A percentile compares a stretch with the other conserved stretches of the same genome.
These are phyloP conservation scores for Garcia nutans DNA, from an alignment of 345 rosid genomes.

Conservation along the genomic window DNA sequence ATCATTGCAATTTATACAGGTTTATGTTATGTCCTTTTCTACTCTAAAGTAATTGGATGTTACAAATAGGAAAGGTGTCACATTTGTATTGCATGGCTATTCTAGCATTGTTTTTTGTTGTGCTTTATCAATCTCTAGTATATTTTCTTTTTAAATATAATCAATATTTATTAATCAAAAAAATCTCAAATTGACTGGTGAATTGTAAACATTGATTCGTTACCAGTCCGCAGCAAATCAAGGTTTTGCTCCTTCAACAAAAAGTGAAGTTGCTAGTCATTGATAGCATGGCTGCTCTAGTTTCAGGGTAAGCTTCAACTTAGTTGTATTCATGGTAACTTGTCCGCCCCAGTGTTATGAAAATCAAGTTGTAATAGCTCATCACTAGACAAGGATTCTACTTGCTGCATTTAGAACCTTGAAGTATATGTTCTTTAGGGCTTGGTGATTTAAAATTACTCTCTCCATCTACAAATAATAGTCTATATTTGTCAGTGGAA, in stretches of 20 bases:
- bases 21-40: not conserved
- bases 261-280: conserved; percentile 77
- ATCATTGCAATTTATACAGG: not conserved
- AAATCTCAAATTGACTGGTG: not conserved
- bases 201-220: conserved; percentile 8
- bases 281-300: conserved; percentile 89
- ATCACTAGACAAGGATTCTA: not conserved
- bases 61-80: not conserved
- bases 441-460: not conserved
- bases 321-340: not conserved
- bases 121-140: not conserved
- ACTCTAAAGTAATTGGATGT: not conserved
- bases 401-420: not conserved
- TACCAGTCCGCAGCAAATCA: conserved; percentile 71
- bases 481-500: too few relatives aligned
- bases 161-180: not conserved
- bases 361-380: not conserved
- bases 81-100: not conserved
- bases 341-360: not conserved
- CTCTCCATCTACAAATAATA: too few relatives aligned
- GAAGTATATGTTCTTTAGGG: not conserved
- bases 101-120: not conserved
- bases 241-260: conserved; percentile 64
- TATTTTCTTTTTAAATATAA: not conserved
- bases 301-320: conserved; percentile 56